Base-by-base conservation (phyloP, 495 filamentous ascomycete genomes). In the Penicillium pulvis region DNA sequence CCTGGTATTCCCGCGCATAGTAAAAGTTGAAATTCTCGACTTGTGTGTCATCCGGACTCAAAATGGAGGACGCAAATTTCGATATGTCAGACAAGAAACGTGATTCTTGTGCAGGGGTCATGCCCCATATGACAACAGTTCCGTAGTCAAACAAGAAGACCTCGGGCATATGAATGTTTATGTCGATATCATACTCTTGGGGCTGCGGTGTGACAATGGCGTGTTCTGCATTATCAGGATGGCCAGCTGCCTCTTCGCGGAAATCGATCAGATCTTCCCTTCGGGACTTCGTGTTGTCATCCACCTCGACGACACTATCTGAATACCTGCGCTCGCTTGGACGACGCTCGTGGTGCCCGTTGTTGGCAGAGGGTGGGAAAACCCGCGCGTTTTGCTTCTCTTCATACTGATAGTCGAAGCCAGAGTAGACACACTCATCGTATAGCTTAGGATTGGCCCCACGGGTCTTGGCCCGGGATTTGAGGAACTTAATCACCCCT, bases 111-210 rank as follows among this genome's bases (percentile, higher is more conserved):
- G 83, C 78, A 8, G 88, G 73, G 1, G 90, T 87, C 93, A 98
- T 96, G 57, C 94, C 94, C 94, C 94, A 98, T 70, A 98, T 93
- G n/a, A 98, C 94, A n/a, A 97, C 90, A n/a, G 96, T 95, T 42
- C 94, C 94, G 66, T 98, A 98, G 62, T 96, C 89, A 69, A 97
- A 98, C 23, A 98, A 81, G 72, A 98, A 98, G 10, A 97, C 82
- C 71, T 98, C 94, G 0, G 93, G 92, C 2, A 87, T 96, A 69
- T 96, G 90, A 11, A 97, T 90, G 70, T 81, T 79, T 20, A 84
- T 93, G 57, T 81, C 63, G 69, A 84, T 75, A 66, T 77, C 68
- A 11, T 73, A 68, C 24, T 61, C 65, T 45, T 76, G 67, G 10
- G 63, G n/a, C 41, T 60, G 66, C 10, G 55, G 36, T 24, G 61